These are phyloP conservation scores for Entoloma clypeatum DNA, from an alignment of 1,284 basidiomycete genomes.

Conservation along the genomic window DNA sequence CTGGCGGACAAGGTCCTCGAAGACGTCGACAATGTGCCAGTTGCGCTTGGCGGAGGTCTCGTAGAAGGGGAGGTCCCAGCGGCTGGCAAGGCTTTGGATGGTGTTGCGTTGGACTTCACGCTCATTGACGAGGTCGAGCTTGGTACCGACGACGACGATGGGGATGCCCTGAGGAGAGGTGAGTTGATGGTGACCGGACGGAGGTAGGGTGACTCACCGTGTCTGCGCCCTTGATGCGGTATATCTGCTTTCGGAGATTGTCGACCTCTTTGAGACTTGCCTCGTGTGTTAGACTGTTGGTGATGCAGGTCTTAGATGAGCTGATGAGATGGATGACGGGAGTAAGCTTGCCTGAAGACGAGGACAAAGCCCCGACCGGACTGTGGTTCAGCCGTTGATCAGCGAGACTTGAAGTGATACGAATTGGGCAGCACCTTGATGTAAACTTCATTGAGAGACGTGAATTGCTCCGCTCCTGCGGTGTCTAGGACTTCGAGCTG, in stretches of 20 bases:
- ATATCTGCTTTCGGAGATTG: constrained; percentile 75
- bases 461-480: constrained; percentile 87
- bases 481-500: constrained; percentile 87
- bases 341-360: constrained; percentile 64
- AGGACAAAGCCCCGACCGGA: constrained; percentile 76
- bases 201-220: constrained; percentile 37
- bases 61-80: constrained; percentile 77
- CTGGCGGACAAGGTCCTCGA: constrained; percentile 73
- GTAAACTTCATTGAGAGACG: constrained; percentile 72
- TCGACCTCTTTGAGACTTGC: constrained; percentile 76
- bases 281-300: constrained; percentile 58
- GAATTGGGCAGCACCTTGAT: constrained; percentile 53
- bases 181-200: constrained; percentile 1
- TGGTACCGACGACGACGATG: constrained; percentile 86
- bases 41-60: constrained; percentile 82
- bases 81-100: constrained; percentile 60
- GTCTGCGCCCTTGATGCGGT: constrained; percentile 71
- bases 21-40: constrained; percentile 77
- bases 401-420: not conserved
- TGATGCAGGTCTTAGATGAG: constrained; percentile 3
- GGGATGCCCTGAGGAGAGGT: constrained; percentile 51
- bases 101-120: constrained; percentile 71
- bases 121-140: constrained; percentile 79
- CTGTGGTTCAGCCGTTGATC: constrained; percentile 30
- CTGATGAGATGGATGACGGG: not conserved